Percentiles rank a stretch among this genome's conserved stretches.
Evolutionary conservation across 2,329 filamentous ascomycete species (phyloP).

Genomic region (Arthrinium phaeospermum): DNA sequence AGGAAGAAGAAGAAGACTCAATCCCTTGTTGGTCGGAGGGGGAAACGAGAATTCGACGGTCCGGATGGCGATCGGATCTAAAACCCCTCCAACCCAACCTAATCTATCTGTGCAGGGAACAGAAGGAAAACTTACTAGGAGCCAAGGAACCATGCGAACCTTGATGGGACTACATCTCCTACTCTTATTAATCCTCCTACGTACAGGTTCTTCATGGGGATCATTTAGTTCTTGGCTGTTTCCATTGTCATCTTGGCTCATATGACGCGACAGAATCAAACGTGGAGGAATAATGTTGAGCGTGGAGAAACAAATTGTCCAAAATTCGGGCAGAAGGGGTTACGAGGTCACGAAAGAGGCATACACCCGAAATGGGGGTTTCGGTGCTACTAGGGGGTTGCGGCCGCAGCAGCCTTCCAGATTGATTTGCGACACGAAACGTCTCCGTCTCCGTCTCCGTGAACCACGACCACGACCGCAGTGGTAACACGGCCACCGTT

Average conservation of each 20-base stretch:
- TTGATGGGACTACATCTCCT: neutral
- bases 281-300: neutral
- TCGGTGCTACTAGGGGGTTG: neutral
- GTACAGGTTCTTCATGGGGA: neutral
- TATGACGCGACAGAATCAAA: neutral
- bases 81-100: neutral
- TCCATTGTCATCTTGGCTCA: neutral
- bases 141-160: conserved; percentile 5
- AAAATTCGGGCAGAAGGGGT: neutral
- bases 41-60: neutral
- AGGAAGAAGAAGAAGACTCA: neutral
- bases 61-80: neutral
- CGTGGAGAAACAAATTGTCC: neutral
- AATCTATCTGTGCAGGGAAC: conserved; percentile 3
- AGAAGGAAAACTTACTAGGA: neutral
- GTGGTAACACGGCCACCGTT: conserved; percentile 1
- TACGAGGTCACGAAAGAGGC: neutral
- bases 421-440: conserved; percentile 14
- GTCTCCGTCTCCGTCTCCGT: neutral
- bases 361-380: neutral
- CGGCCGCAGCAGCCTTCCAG: neutral
- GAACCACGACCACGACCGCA: neutral
- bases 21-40: neutral
- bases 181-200: neutral
- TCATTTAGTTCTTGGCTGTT: neutral